Conservation (phyloP, 164 flowering plant species). For the Berberis thunbergii region DNA sequence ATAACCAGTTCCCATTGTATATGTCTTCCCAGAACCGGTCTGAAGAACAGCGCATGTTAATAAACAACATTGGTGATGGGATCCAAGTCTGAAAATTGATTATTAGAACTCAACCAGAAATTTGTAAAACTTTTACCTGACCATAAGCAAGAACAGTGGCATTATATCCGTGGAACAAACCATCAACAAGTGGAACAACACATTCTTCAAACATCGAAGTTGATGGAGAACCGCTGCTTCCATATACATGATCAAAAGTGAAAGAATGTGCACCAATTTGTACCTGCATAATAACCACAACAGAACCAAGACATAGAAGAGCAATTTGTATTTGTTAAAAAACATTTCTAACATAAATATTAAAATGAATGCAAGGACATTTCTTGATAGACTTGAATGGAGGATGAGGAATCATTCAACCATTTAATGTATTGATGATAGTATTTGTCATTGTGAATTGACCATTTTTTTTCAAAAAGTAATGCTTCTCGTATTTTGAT, state of each 20-base stretch:
- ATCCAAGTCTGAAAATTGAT: neutral
- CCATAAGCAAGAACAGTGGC: conserved; percentile 99
- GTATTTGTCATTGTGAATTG: no score
- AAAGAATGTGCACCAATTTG: conserved; percentile 95
- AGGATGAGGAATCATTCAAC: no score
- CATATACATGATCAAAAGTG: conserved; percentile 97
- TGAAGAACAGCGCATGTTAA: conserved; percentile 26
- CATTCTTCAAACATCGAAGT: conserved; percentile 88
- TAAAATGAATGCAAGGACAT: no score
- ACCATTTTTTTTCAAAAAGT: neutral
- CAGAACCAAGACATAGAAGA: neutral
- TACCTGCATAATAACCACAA: conserved; percentile 41
- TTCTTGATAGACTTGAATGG: no score
- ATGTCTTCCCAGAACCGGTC: conserved; percentile 99
- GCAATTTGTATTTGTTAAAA: neutral
- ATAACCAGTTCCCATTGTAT: conserved; percentile 94
- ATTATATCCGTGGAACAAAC: conserved; percentile 96
- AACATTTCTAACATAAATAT: no score
- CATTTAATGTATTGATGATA: no score
- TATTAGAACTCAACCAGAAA: neutral
- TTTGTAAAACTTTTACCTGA: conserved; percentile 45
- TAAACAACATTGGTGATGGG: conserved; percentile 4
- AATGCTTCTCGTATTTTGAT: neutral
- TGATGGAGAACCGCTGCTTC: conserved; percentile 71
- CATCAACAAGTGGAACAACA: conserved; percentile 84